Evolutionary conservation across 169 alveolate species (phyloP).

Genomic region (Plasmodium sp.): DNA sequence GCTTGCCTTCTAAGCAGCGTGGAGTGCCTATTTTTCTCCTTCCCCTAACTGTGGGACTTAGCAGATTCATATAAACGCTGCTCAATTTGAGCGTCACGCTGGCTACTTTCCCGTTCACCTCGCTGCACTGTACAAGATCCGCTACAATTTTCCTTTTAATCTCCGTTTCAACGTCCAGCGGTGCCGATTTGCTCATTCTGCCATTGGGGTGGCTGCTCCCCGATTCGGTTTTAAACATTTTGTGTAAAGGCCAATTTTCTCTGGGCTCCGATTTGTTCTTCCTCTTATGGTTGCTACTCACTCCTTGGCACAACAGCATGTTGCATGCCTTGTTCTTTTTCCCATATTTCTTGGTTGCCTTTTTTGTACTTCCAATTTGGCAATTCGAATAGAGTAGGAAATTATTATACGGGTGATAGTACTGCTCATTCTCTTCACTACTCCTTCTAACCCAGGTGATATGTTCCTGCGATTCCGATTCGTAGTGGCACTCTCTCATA

Average conservation of each 20-base stretch:
- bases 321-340: not conserved
- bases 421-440: constrained; percentile 38
- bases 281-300: not conserved
- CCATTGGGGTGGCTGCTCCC: not conserved
- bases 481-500: constrained; percentile 59
- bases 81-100: constrained; percentile 16
- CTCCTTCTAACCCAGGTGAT: constrained; percentile 7
- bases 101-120: not conserved
- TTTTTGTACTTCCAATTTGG: constrained; percentile 53
- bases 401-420: constrained; percentile 61
- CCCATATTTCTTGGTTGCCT: not conserved
- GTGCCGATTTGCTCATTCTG: not conserved
- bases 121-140: constrained; percentile 3
- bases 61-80: not conserved
- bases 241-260: not conserved
- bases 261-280: not conserved
- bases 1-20: not conserved
- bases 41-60: not conserved
- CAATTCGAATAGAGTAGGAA: constrained; percentile 47
- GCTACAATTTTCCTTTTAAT: constrained; percentile 21
- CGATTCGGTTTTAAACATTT: not conserved
- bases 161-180: not conserved
- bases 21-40: not conserved
- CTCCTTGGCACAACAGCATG: not conserved
- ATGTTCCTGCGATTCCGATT: constrained; percentile 36